Percentiles rank a stretch among this genome's conserved stretches.
Conservation (phyloP, 2,329 filamentous ascomycete genomes). For the Monilinia fructicola region DNA sequence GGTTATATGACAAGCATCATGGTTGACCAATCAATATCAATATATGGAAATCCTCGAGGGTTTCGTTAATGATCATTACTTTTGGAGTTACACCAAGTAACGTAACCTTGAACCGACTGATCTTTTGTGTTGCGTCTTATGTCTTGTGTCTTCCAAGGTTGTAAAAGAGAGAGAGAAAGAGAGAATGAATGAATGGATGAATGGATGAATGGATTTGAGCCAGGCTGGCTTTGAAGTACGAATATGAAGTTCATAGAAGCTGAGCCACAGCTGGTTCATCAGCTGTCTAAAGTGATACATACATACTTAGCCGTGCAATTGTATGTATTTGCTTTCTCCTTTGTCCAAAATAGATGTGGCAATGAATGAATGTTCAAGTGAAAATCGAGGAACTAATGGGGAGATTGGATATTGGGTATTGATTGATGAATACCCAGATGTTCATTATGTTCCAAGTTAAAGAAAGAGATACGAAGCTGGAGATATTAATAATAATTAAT, state of each 20-base stretch:
- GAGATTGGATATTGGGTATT: no score
- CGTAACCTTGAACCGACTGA: no score
- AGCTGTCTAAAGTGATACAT: no score
- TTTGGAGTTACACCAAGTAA: background rate
- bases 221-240: background rate
- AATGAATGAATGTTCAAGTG: background rate
- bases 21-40: conserved; percentile 5
- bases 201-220: background rate
- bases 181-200: no score
- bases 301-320: no score
- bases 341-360: no score
- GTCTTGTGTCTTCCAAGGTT: no score
- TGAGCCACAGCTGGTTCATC: no score
- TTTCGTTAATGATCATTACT: background rate
- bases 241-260: background rate
- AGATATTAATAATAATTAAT: background rate
- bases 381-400: background rate
- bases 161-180: no score
- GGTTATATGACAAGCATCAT: background rate
- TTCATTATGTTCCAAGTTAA: background rate
- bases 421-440: background rate
- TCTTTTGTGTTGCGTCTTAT: no score
- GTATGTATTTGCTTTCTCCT: no score
- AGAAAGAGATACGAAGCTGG: background rate
- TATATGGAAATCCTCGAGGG: conserved; percentile 1